These are phyloP conservation scores for Aphanomyces astaci DNA, from an alignment of 352 stramenopile species.

Conservation along the genomic window DNA sequence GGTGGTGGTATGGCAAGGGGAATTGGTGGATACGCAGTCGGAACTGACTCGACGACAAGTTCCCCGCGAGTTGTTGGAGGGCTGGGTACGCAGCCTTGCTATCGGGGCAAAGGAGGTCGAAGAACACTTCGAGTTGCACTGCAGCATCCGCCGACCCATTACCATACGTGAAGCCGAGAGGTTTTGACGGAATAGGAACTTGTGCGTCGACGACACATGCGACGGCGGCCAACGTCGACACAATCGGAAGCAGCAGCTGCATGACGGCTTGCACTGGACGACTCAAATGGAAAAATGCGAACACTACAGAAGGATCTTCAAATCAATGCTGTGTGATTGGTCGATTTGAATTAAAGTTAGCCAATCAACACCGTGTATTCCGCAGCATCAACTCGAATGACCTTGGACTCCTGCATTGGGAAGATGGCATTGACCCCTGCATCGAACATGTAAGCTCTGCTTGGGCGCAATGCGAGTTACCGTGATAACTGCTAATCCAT, in stretches of 20 bases:
- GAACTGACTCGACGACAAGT: conserved; percentile 31
- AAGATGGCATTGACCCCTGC: too few relatives aligned
- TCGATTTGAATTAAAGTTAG: background rate
- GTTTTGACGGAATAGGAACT: conserved; percentile 50
- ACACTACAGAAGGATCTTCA: background rate
- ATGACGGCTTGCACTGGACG: background rate
- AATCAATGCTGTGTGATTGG: background rate
- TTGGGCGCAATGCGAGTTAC: too few relatives aligned
- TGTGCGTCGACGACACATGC: conserved; percentile 22
- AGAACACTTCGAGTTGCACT: conserved; percentile 75
- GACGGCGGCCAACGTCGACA: background rate
- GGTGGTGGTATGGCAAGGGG: conserved; percentile 37
- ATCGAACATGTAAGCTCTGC: too few relatives aligned
- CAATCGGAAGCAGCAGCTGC: background rate
- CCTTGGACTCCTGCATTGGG: too few relatives aligned
- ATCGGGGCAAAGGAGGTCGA: conserved; percentile 52
- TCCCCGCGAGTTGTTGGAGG: conserved; percentile 28
- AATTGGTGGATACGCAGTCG: conserved; percentile 35
- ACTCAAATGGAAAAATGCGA: background rate
- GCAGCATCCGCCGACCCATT: conserved; percentile 40
- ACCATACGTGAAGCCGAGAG: conserved; percentile 55
- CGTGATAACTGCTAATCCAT: too few relatives aligned
- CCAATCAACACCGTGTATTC: background rate
- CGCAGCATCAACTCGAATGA: background rate
- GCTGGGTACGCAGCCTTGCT: conserved; percentile 32